A percentile compares a stretch with the other conserved stretches of the same genome.
phyloP scores from a whole-genome alignment of 805 yeast genomes.

The Ogataea nitratoaversa region DNA sequence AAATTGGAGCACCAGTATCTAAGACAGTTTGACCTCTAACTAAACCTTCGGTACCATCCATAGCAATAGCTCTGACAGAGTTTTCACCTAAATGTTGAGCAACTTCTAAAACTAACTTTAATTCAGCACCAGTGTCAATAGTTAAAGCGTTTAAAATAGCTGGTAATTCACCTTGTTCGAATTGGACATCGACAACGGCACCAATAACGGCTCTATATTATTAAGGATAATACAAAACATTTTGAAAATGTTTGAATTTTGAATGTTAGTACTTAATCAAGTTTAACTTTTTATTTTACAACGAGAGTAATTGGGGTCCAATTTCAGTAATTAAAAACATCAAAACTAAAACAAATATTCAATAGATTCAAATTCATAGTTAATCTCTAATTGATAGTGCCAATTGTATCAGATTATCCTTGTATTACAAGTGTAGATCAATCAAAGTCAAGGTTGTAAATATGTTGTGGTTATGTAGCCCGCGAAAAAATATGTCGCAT shows the following conservation, averaged over 20 bases:
- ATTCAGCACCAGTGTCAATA: slow-evolving; percentile 62
- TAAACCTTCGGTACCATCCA: slow-evolving; percentile 99
- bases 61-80: slow-evolving; percentile 99
- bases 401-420: too few relatives aligned
- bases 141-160: slow-evolving; percentile 96
- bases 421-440: too few relatives aligned
- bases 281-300: too few relatives aligned
- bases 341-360: too few relatives aligned
- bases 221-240: too few relatives aligned
- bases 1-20: slow-evolving; percentile 98
- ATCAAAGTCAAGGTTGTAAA: too few relatives aligned
- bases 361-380: too few relatives aligned
- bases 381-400: too few relatives aligned
- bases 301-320: too few relatives aligned
- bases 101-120: slow-evolving; percentile 87
- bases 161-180: slow-evolving; percentile 96
- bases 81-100: slow-evolving; percentile 99
- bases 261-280: slow-evolving; percentile 27
- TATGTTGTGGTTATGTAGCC: slow-evolving; percentile 19
- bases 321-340: too few relatives aligned
- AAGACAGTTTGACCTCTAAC: slow-evolving; percentile 90
- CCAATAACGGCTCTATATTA: slow-evolving; percentile 85
- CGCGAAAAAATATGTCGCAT: slow-evolving; percentile 5
- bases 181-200: slow-evolving; percentile 99
- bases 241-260: too few relatives aligned